Evolutionary conservation across 257 asterid genomes (phyloP).

Genomic region (Solanum piurae): DNA sequence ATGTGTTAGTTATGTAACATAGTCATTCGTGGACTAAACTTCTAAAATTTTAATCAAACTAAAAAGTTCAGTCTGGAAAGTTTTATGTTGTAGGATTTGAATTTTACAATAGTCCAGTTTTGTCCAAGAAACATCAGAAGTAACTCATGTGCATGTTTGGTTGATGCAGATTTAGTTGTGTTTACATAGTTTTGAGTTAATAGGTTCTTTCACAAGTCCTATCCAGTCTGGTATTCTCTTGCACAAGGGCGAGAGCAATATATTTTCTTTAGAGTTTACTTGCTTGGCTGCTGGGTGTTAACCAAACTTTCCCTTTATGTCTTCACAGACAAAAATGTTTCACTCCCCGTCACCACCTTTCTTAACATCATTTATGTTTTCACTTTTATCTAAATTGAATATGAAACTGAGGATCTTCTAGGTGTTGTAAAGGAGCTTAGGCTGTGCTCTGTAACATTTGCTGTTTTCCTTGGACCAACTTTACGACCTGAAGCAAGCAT

Average conservation of each 20-base stretch:
- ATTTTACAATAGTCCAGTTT: background rate
- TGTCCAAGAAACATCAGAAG: background rate
- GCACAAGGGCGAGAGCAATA: background rate
- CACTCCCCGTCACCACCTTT: background rate
- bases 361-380: background rate
- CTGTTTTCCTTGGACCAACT: background rate
- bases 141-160: background rate
- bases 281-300: background rate
- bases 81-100: background rate
- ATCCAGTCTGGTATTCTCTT: background rate
- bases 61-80: background rate
- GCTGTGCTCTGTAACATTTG: background rate
- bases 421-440: background rate
- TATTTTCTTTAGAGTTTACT: background rate
- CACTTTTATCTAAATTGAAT: background rate
- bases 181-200: background rate
- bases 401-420: background rate
- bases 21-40: background rate
- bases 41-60: background rate
- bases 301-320: background rate
- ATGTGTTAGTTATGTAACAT: background rate
- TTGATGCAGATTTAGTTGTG: background rate
- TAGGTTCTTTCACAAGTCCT: background rate
- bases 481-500: background rate
- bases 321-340: background rate